Percentiles rank a stretch among this genome's conserved stretches.
Conservation (phyloP, 371 early-diverging fungal genomes). For the Mucor sp. region DNA sequence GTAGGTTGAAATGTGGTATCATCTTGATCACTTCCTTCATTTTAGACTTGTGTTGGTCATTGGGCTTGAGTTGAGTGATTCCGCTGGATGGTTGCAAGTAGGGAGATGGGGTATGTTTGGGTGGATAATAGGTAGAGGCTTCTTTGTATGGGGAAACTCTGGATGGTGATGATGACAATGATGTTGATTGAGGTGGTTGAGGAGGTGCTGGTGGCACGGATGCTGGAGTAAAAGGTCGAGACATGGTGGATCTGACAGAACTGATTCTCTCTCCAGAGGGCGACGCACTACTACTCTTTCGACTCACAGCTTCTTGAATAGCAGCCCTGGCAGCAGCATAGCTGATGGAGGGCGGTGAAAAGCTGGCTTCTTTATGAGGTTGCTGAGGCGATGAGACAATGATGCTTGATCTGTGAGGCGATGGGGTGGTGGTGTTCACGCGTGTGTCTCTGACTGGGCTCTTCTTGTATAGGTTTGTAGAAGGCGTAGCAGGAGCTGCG, state of each 20-base stretch:
- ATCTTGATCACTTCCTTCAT: conserved; percentile 20
- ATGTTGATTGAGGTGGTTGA: not conserved
- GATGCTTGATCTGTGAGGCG: not conserved
- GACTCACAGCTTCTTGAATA: not conserved
- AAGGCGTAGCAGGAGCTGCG: not conserved
- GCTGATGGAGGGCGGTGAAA: not conserved
- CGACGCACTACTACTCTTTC: not conserved
- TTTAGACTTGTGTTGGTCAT: conserved; percentile 16
- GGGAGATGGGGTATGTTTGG: not conserved
- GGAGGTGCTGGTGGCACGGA: conserved; percentile 6
- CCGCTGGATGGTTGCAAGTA: not conserved
- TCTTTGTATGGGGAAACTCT: not conserved
- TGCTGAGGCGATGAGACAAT: not conserved
- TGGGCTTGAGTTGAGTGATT: conserved; percentile 9
- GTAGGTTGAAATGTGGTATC: conserved; percentile 9
- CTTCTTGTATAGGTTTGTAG: not conserved
- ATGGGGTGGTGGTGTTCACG: not conserved
- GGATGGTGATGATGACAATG: not conserved
- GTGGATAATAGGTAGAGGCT: not conserved
- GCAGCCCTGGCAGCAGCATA: not conserved
- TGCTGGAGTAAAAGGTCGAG: not conserved
- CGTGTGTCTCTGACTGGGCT: not conserved
- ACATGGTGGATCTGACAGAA: not conserved
- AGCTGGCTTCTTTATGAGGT: not conserved
- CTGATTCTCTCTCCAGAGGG: not conserved